A percentile compares a stretch with the other conserved stretches of the same genome.
phyloP scores from a whole-genome alignment of 306 rosid genomes.

The Vigna angularis region DNA sequence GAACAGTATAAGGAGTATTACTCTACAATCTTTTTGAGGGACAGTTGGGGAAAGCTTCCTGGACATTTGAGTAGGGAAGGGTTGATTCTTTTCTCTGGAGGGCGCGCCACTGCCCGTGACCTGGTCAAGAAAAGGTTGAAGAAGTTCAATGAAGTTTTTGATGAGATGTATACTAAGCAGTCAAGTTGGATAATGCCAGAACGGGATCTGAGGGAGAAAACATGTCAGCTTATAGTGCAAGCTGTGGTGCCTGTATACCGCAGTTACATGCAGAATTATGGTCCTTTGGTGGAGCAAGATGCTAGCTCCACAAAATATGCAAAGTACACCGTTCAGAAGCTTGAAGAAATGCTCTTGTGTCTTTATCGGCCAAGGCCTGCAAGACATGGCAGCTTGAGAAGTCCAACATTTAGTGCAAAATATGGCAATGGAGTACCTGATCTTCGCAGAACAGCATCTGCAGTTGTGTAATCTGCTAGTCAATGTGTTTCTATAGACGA shows the following conservation, averaged over 20 bases:
- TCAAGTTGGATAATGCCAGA: constrained; percentile 78
- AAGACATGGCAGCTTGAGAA: constrained; percentile 80
- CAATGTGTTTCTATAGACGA: constrained; percentile 37
- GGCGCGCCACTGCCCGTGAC: constrained; percentile 99
- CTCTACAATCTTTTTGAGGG: constrained; percentile 68
- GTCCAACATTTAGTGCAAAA: constrained; percentile 73
- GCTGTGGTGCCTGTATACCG: constrained; percentile 95
- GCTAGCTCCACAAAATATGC: constrained; percentile 81
- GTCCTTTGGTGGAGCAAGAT: constrained; percentile 98
- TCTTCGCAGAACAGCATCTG: constrained; percentile 85
- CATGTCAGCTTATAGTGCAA: constrained; percentile 91
- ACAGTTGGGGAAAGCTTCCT: constrained; percentile 98
- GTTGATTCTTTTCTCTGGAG: constrained; percentile 92
- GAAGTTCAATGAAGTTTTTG: constrained; percentile 85
- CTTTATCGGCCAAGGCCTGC: constrained; percentile 83
- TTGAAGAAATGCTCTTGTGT: constrained; percentile 86
- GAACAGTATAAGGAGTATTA: constrained; percentile 84
- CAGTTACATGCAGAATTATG: constrained; percentile 99
- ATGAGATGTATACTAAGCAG: constrained; percentile 82
- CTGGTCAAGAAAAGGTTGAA: constrained; percentile 95
- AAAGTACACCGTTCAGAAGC: constrained; percentile 81
- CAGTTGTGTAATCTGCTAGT: constrained; percentile 61
- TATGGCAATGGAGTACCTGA: constrained; percentile 67
- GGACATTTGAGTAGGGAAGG: constrained; percentile 94
- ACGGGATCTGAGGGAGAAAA: constrained; percentile 86